These are phyloP conservation scores for Oxalis stricta DNA, from an alignment of 441 rosid species.

Conservation along the genomic window DNA sequence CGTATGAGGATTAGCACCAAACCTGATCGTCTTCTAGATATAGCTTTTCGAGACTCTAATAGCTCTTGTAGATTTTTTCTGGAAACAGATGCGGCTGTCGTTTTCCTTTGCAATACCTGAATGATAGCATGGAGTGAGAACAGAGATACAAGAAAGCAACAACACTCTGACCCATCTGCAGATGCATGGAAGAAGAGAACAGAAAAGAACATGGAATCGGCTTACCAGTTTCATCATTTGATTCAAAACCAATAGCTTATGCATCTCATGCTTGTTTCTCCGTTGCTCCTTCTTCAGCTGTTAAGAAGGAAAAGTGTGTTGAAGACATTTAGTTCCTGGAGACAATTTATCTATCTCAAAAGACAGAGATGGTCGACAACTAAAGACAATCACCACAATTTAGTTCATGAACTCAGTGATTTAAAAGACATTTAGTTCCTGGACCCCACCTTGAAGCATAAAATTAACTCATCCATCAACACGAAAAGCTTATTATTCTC, in stretches of 20 bases:
- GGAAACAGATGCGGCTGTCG: slow-evolving; percentile 51
- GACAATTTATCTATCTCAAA: background rate
- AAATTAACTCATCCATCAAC: background rate
- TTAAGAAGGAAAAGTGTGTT: slow-evolving; percentile 8
- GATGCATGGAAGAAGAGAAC: background rate
- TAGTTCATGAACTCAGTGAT: too few species aligned
- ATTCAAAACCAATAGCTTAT: slow-evolving; percentile 45
- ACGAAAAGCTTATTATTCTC: background rate
- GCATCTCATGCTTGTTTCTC: slow-evolving; percentile 46
- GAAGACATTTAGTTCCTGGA: background rate
- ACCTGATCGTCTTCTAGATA: slow-evolving; percentile 26
- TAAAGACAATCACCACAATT: too few species aligned
- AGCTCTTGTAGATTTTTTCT: slow-evolving; percentile 40
- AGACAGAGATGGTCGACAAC: background rate
- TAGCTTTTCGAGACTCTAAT: slow-evolving; percentile 36
- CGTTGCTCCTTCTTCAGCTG: slow-evolving; percentile 84
- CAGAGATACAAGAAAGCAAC: slow-evolving; percentile 3
- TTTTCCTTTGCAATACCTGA: slow-evolving; percentile 72
- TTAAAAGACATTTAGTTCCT: too few species aligned
- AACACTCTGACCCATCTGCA: too few species aligned
- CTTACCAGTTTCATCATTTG: slow-evolving; percentile 59
- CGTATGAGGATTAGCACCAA: slow-evolving; percentile 7
- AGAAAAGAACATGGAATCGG: slow-evolving; percentile 2
- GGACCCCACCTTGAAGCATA: background rate
- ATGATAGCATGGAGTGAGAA: slow-evolving; percentile 8